Conservation (phyloP, 2,329 filamentous ascomycete genomes). For the Colletotrichum cuscutae region DNA sequence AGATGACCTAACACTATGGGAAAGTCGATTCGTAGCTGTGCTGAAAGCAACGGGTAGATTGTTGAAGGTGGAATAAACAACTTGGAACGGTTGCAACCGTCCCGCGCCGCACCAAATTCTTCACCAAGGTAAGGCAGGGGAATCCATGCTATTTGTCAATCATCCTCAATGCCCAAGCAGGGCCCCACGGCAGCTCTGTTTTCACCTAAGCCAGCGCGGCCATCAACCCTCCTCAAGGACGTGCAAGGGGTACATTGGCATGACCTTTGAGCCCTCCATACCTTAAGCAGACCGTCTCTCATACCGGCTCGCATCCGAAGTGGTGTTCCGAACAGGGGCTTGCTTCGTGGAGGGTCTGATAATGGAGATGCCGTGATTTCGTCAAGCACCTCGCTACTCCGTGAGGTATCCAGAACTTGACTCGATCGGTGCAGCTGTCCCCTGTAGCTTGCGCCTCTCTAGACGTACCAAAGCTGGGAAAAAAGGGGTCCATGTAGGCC, state of each 20-base stretch:
- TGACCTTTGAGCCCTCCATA: conserved; percentile 7
- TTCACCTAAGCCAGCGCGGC: background rate
- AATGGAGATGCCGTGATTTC: background rate
- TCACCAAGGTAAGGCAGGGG: conserved; percentile 21
- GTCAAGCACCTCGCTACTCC: background rate
- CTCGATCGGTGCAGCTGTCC: background rate
- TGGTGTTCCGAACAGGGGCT: background rate
- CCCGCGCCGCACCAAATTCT: conserved; percentile 1
- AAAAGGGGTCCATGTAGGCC: background rate
- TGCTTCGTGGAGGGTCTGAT: background rate
- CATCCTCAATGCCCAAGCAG: background rate
- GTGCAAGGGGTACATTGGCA: conserved; percentile 14
- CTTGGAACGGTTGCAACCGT: conserved; percentile 3
- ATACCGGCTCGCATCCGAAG: conserved; percentile 13
- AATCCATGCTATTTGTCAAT: conserved; percentile 34
- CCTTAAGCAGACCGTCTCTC: background rate
- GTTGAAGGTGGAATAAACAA: conserved; percentile 9
- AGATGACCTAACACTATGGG: too few relatives aligned
- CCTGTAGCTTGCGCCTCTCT: background rate
- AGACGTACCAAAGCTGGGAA: background rate
- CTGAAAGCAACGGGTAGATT: background rate
- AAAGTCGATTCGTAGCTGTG: background rate
- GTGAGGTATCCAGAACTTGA: background rate
- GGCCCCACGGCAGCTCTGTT: conserved; percentile 4
- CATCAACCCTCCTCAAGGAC: background rate